Evolutionary conservation across 2,329 filamentous ascomycete genomes (phyloP), one percentile per base, ranked within the genome.

Genomic region (Aspergillus transmontanensis): DNA sequence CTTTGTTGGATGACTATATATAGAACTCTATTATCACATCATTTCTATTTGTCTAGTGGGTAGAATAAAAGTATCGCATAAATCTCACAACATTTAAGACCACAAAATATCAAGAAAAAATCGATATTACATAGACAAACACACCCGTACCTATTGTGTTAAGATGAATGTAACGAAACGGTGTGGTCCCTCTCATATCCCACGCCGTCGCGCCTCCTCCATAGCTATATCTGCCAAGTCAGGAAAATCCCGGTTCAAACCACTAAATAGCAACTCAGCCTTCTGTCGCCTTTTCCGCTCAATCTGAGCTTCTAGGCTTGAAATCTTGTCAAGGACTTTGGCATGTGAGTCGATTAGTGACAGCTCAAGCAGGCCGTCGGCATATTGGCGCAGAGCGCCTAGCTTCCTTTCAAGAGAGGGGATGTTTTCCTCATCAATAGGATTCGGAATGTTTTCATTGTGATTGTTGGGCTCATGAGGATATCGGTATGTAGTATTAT

Each of bases 331-430:
- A 12, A 68, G 58, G 14, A 73, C 54, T 32, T 67, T 65, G 10
- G 65, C 66, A 45, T 73, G 70, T 4, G 71, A 73, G 1, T 73
- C 69, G 21, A 69, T 64, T 28, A 73, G 53, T 16, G 67, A 71
- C 30, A 73, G 67, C 32, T 72, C 66, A 6, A 73, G 62, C 12
- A 74, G 63, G 12, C 69, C 71, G 19, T 67, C 57, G 19, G 69
- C 68, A 57, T 73, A 73, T 30, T 66, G 63, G 12, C 67, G 64
- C 46, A 73, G 68, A 28, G 64, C 58, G 28, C 62, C 57, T 12
- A 71, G 57, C 58, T 68, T 68, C 30, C 60, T 62, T 58, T 72
- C 69, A 30, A 74, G 64, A 11, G 50, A 51, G 6, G 57, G 48
- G 19, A 71, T 69, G 34, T 51, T 64, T 36, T 63, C 65, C 50